Conservation (phyloP, 345 rosid species). For the Brassica carinata region DNA sequence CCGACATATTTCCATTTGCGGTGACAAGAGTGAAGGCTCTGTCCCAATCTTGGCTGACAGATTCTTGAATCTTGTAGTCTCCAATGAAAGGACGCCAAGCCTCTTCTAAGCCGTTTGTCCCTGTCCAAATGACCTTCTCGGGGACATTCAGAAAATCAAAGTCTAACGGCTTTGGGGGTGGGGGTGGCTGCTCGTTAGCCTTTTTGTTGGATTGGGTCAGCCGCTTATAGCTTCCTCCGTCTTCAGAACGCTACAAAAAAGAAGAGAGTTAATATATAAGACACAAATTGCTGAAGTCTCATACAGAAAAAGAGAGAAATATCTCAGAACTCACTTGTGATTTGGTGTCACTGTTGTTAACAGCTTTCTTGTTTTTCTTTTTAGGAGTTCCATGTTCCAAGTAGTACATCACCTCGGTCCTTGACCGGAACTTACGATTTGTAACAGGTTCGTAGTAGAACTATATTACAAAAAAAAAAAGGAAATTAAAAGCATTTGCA, state of each 20-base stretch:
- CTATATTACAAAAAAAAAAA: slow-evolving; percentile 14
- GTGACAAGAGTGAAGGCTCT: slow-evolving; percentile 45
- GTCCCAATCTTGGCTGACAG: slow-evolving; percentile 50
- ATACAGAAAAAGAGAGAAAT: background rate
- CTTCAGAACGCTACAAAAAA: slow-evolving; percentile 43
- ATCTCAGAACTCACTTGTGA: slow-evolving; percentile 42
- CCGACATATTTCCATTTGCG: background rate
- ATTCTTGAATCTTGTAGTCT: slow-evolving; percentile 47
- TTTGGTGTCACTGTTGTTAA: slow-evolving; percentile 28
- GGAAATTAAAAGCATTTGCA: background rate
- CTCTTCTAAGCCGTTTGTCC: slow-evolving; percentile 32
- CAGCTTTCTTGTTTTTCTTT: slow-evolving; percentile 21
- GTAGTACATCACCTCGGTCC: slow-evolving; percentile 40
- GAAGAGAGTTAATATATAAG: background rate
- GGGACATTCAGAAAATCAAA: slow-evolving; percentile 62
- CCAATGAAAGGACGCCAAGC: slow-evolving; percentile 59
- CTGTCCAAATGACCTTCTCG: slow-evolving; percentile 55
- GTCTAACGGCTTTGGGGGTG: slow-evolving; percentile 12
- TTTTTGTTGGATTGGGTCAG: slow-evolving; percentile 11
- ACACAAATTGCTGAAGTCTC: background rate
- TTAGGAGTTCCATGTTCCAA: slow-evolving; percentile 37
- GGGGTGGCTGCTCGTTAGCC: slow-evolving; percentile 13
- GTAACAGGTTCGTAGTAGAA: slow-evolving; percentile 45
- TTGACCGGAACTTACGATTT: slow-evolving; percentile 44
- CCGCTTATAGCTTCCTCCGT: slow-evolving; percentile 33